Evolutionary conservation across 805 yeast genomes (phyloP), one percentile per base, ranked within the genome.

Genomic region (Candida maris): DNA sequence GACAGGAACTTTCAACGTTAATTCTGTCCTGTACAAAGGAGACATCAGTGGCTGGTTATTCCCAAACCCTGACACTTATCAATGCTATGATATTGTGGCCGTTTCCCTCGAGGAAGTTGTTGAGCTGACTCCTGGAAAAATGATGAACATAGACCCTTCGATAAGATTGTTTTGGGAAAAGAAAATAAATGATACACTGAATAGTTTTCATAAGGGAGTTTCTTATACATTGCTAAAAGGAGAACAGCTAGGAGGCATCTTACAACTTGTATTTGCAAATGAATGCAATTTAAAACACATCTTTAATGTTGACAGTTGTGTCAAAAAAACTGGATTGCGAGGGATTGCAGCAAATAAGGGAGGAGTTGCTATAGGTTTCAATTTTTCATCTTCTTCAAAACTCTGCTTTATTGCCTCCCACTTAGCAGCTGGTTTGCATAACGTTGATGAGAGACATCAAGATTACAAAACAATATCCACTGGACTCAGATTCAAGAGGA

Each of bases 261-360:
- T 85, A 16, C 56, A 83, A 29, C 65, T 88, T 42, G 63, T 93
- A 16, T 89, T 80, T 56, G 75, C 80, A 4, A 76, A 75, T 41
- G 75, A 75, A 27, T 57, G 67, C 1, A 73, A 76, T 38, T 52
- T 73, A 4, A 62, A 68, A 8, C 65, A 71, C 32, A 71, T 88
- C 22, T 70, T 75, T 27, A 73, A 77, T 32, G 68, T 88, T 19
- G 84, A 79, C 49, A 79, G 89, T 1, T 73, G 82, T 23, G 74
- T 79, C 25, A 89, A 86, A 49, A 91, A 91, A 52, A 89, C 97
- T 0, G 98, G 98, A 0, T 71, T 91, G 34, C 95, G 96, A 21
- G 98, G 98, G 5, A 79, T 88, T 62, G 80, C 94, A 38, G 78
- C 79, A 8, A 64, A 64, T 33, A 76, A 76, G 49, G 81, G 81